Percentiles rank a stretch among this genome's conserved stretches.
These are phyloP conservation scores for Microbotryomycetes sp. DNA, from an alignment of 1,284 basidiomycete species.

Conservation along the genomic window DNA sequence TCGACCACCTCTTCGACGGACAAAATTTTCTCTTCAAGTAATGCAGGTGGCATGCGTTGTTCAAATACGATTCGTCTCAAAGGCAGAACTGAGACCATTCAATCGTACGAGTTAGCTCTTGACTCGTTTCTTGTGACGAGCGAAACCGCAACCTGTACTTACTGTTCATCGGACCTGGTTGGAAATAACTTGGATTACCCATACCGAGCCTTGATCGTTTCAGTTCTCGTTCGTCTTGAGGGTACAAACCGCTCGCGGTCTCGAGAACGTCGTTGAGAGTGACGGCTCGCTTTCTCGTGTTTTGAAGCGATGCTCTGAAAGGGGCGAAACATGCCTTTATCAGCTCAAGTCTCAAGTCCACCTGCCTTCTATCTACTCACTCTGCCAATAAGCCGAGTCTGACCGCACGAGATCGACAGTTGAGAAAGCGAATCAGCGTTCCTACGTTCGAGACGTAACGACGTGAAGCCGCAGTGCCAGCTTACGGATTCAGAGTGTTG, in stretches of 20 bases:
- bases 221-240: slow-evolving; percentile 3
- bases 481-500: slow-evolving; percentile 70
- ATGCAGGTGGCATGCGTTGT: slow-evolving; percentile 48
- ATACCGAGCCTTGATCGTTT: slow-evolving; percentile 55
- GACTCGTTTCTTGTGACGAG: background rate
- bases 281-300: slow-evolving; percentile 50
- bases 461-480: background rate
- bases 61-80: slow-evolving; percentile 81
- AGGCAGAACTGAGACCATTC: slow-evolving; percentile 54
- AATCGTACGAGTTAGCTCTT: background rate
- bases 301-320: slow-evolving; percentile 65
- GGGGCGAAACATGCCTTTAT: background rate
- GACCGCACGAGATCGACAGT: background rate
- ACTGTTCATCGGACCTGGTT: slow-evolving; percentile 58
- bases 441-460: background rate
- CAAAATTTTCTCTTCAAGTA: slow-evolving; percentile 44
- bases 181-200: slow-evolving; percentile 82
- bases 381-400: slow-evolving; percentile 76
- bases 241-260: background rate
- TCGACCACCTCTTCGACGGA: slow-evolving; percentile 49
- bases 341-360: too few relatives aligned
- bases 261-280: slow-evolving; percentile 30
- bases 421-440: background rate
- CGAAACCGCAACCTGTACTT: slow-evolving; percentile 19
- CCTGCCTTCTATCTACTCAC: too few relatives aligned